Conservation (phyloP, 2,329 filamentous ascomycete species). For the Thermothelomyces thermophilus region DNA sequence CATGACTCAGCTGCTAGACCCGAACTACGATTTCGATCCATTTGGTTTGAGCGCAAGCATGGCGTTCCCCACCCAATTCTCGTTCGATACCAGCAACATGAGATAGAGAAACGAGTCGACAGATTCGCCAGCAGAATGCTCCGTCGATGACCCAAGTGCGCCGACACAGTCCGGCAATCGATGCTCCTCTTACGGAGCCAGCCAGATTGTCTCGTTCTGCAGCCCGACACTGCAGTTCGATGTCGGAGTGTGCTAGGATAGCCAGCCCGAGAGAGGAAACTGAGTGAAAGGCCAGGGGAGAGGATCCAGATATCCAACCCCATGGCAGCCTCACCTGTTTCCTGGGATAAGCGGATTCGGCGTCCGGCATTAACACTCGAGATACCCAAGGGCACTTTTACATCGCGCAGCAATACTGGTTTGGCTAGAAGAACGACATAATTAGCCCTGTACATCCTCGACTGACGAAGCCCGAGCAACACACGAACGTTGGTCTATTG, state of each 20-base stretch:
- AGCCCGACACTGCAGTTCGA: too few species aligned
- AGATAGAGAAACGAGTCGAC: conserved; percentile 26
- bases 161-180: neutral
- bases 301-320: too few species aligned
- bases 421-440: conserved; percentile 1
- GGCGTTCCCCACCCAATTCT: conserved; percentile 84
- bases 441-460: neutral
- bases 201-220: too few species aligned
- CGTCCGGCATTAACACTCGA: conserved; percentile 15
- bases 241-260: neutral
- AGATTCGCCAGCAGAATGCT: neutral
- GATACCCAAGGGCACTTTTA: conserved; percentile 25
- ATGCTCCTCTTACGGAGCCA: neutral
- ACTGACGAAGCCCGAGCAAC: neutral
- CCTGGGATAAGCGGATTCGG: conserved; percentile 9
- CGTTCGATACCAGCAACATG: conserved; percentile 59
- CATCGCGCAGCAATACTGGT: conserved; percentile 13
- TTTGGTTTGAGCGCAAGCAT: conserved; percentile 91
- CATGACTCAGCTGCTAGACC: conserved; percentile 61
- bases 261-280: too few species aligned
- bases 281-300: too few species aligned
- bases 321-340: neutral
- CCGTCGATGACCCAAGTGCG: neutral
- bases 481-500: neutral
- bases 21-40: conserved; percentile 84